Percentiles rank a stretch among this genome's conserved stretches.
phyloP scores from a whole-genome alignment of 805 yeast species.

The Zygosaccharomyces lentus region DNA sequence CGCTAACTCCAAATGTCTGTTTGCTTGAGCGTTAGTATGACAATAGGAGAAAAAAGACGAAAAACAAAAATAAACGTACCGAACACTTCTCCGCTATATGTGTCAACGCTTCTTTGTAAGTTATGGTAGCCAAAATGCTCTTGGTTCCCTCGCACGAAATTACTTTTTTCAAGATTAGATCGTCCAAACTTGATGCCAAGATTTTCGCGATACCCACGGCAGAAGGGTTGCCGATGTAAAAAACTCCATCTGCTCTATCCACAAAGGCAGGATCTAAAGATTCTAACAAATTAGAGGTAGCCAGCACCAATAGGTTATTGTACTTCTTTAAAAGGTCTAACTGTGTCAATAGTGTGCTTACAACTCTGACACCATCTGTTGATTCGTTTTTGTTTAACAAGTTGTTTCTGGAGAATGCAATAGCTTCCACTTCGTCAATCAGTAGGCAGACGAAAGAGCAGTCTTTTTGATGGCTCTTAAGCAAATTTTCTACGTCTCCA shows the following conservation, averaged over 20 bases:
- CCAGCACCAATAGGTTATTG: constrained; percentile 36
- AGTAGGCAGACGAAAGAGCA: constrained; percentile 34
- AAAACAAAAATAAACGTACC: constrained; percentile 22
- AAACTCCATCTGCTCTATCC: constrained; percentile 41
- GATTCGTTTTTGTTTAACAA: constrained; percentile 39
- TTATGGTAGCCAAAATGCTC: constrained; percentile 3
- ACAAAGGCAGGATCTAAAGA: constrained; percentile 43
- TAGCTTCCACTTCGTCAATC: constrained; percentile 46
- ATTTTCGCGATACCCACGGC: constrained; percentile 30
- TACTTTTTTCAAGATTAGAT: constrained; percentile 20
- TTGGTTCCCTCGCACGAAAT: constrained; percentile 7
- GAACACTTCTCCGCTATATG: constrained; percentile 22
- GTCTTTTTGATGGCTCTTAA: constrained; percentile 15
- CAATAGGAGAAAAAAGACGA: not conserved
- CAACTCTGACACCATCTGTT: constrained; percentile 42
- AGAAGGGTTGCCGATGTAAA: constrained; percentile 37
- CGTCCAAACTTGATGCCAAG: constrained; percentile 28
- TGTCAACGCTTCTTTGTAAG: constrained; percentile 13
- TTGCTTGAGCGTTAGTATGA: constrained; percentile 11
- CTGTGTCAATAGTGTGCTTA: constrained; percentile 42
- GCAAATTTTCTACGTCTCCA: constrained; percentile 31
- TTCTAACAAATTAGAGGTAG: constrained; percentile 40
- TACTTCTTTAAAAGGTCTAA: constrained; percentile 38
- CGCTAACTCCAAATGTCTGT: constrained; percentile 26
- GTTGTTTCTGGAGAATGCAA: constrained; percentile 40